Percentiles rank a stretch among this genome's conserved stretches.
phyloP scores from a whole-genome alignment of 2,329 filamentous ascomycete species.

The Nemania abortiva region DNA sequence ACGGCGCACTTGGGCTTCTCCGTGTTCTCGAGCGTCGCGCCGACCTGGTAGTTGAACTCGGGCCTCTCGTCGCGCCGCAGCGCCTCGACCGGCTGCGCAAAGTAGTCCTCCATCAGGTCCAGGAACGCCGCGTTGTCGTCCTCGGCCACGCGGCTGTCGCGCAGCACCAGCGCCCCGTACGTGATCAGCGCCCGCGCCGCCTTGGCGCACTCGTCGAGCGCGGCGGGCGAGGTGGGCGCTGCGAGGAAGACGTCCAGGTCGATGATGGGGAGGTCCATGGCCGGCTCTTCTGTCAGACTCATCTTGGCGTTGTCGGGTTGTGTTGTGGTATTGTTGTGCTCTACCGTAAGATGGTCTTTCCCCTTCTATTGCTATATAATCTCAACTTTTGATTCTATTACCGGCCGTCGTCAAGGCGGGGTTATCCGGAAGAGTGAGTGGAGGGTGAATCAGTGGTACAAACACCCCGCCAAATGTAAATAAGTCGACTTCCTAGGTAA shows the following conservation, averaged over 20 bases:
- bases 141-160: conserved; percentile 69
- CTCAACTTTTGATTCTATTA: no score
- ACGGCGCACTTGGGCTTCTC: conserved; percentile 74
- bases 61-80: conserved; percentile 67
- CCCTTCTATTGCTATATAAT: no score
- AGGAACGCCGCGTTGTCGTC: conserved; percentile 68
- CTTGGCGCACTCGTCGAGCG: conserved; percentile 64
- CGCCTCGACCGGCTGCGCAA: conserved; percentile 64
- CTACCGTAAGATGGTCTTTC: background rate
- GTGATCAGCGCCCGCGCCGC: conserved; percentile 69
- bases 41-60: conserved; percentile 70
- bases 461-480: background rate
- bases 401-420: conserved; percentile 18
- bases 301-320: no score
- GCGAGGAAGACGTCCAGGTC: conserved; percentile 69
- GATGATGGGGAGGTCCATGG: conserved; percentile 70
- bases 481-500: background rate
- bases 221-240: conserved; percentile 57
- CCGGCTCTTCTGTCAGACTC: conserved; percentile 40
- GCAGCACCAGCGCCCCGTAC: conserved; percentile 70
- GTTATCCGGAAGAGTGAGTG: background rate
- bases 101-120: conserved; percentile 74
- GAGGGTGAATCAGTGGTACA: background rate
- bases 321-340: background rate
- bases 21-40: conserved; percentile 72